Conservation (phyloP, 140 eudicot genomes). For the Oenanthe javanica region DNA sequence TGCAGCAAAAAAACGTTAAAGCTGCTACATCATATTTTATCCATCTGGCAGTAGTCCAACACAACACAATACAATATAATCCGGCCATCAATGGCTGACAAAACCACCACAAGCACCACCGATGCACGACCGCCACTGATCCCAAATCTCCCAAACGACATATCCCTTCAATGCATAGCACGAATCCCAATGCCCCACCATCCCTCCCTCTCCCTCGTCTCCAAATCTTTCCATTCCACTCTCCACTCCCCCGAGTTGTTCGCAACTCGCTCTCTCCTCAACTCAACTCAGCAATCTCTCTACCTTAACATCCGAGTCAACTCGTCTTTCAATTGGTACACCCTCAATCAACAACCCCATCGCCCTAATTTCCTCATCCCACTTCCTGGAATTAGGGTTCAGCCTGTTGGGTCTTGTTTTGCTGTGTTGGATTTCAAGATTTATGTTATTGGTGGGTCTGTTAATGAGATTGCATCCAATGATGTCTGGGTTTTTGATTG, state of each 20-base stretch:
- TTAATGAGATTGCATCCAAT: slow-evolving; percentile 44
- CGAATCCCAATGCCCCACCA: slow-evolving; percentile 55
- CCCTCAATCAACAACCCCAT: slow-evolving; percentile 30
- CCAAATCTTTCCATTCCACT: slow-evolving; percentile 50
- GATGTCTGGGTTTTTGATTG: slow-evolving; percentile 65
- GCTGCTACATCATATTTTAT: background rate
- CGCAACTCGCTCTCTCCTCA: slow-evolving; percentile 59
- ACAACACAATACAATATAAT: background rate
- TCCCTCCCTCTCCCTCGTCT: slow-evolving; percentile 54
- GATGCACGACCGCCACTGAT: slow-evolving; percentile 30
- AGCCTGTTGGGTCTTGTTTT: slow-evolving; percentile 56
- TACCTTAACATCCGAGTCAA: slow-evolving; percentile 63
- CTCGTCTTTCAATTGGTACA: slow-evolving; percentile 56
- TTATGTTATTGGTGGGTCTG: slow-evolving; percentile 69
- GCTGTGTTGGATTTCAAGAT: slow-evolving; percentile 45
- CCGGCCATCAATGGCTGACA: slow-evolving; percentile 17
- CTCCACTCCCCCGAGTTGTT: slow-evolving; percentile 54
- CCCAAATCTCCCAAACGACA: slow-evolving; percentile 72
- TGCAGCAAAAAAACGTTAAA: background rate
- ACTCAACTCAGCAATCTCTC: slow-evolving; percentile 45
- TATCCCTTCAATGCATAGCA: slow-evolving; percentile 71
- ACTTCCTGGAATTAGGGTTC: slow-evolving; percentile 32
- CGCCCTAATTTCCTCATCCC: slow-evolving; percentile 20
- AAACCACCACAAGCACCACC: background rate
- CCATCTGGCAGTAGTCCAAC: too few species aligned